These are phyloP conservation scores for Tetradesmus lagerheimii DNA, from an alignment of 139 green algal genomes.

Conservation along the genomic window DNA sequence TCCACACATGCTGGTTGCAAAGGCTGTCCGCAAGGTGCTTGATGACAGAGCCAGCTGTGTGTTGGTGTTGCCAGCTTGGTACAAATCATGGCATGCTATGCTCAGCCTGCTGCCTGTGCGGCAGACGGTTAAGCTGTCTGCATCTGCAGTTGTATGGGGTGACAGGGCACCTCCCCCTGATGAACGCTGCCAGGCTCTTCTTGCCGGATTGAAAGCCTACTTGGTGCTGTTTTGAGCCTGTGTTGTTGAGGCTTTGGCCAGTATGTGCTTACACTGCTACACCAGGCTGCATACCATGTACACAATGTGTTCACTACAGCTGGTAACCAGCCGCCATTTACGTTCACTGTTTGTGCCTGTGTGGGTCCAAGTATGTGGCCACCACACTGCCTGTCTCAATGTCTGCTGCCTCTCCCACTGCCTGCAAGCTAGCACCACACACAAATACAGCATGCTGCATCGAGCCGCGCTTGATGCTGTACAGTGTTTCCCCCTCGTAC, in stretches of 20 bases:
- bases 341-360: not conserved
- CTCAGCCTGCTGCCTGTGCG: no score
- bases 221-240: not conserved
- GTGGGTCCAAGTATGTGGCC: not conserved
- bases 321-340: no score
- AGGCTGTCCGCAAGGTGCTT: not conserved
- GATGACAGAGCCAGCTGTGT: not conserved
- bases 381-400: not conserved
- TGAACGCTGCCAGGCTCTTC: not conserved
- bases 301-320: not conserved
- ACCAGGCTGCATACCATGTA: not conserved
- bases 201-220: not conserved
- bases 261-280: not conserved
- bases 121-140: no score
- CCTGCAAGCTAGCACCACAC: not conserved
- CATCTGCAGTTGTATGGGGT: no score
- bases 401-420: conserved; percentile 9
- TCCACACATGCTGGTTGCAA: not conserved
- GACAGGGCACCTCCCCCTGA: no score
- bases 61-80: no score
- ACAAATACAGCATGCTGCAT: not conserved
- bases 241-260: not conserved
- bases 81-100: no score
- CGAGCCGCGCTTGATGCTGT: conserved; percentile 17
- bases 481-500: not conserved